Evolutionary conservation across 768 basidiomycete species (phyloP).

Genomic region (Naganishia friedmannii): DNA sequence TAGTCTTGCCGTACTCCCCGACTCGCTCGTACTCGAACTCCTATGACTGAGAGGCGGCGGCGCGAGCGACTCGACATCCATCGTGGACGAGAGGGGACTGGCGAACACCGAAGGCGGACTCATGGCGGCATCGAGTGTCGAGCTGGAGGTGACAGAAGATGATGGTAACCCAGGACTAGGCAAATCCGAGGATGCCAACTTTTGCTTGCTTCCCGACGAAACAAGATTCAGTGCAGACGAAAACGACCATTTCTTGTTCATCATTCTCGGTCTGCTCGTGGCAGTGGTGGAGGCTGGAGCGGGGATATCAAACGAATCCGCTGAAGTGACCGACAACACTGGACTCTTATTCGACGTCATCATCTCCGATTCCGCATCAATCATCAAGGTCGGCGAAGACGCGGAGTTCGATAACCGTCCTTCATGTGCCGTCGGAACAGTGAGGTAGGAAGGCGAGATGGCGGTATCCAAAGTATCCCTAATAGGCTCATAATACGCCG

Average conservation of each 20-base stretch:
- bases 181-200: constrained; percentile 58
- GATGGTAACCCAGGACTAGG: constrained; percentile 54
- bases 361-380: constrained; percentile 54
- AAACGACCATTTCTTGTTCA: constrained; percentile 53
- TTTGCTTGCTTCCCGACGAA: constrained; percentile 30
- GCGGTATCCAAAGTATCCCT: constrained; percentile 17
- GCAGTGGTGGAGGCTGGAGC: neutral
- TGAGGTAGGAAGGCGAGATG: constrained; percentile 60
- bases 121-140: constrained; percentile 54
- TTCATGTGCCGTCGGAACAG: constrained; percentile 59
- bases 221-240: constrained; percentile 49
- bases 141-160: constrained; percentile 29
- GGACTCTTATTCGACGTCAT: constrained; percentile 3
- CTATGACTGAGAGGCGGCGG: neutral
- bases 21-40: constrained; percentile 10
- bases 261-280: constrained; percentile 24
- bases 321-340: constrained; percentile 27
- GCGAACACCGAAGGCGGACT: constrained; percentile 58
- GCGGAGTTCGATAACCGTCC: constrained; percentile 66
- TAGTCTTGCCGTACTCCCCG: neutral
- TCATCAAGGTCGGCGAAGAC: constrained; percentile 75
- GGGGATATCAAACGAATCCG: constrained; percentile 23
- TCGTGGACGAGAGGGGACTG: constrained; percentile 34
- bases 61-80: neutral
- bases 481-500: constrained; percentile 27